Evolutionary conservation across 2,329 filamentous ascomycete species (phyloP).

Genomic region (Fusarium sp.): DNA sequence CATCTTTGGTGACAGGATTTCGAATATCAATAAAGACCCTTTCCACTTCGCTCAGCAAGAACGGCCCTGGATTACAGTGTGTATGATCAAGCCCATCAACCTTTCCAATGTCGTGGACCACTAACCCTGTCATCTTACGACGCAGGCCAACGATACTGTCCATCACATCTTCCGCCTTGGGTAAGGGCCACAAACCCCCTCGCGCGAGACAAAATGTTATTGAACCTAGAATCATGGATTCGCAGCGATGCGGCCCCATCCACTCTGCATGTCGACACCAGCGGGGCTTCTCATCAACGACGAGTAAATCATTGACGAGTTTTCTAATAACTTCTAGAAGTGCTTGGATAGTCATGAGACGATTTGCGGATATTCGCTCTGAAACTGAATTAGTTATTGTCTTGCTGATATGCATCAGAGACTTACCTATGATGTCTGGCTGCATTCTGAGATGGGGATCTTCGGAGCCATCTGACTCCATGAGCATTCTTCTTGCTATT

Average conservation of each 20-base stretch:
- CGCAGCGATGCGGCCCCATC: conserved; percentile 49
- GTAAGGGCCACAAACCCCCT: neutral
- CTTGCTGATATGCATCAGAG: accelerated
- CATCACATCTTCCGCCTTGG: neutral
- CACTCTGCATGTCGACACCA: conserved; percentile 48
- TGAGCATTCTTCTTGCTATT: neutral
- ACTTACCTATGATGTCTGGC: neutral
- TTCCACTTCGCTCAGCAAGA: neutral
- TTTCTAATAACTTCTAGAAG: neutral
- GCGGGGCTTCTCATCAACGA: conserved; percentile 42
- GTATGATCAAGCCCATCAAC: neutral
- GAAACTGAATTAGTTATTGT: neutral
- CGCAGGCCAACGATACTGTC: neutral
- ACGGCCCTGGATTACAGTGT: neutral
- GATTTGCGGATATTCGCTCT: neutral
- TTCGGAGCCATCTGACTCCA: neutral
- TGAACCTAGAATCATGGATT: conserved; percentile 51
- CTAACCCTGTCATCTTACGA: neutral
- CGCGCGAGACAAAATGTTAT: neutral
- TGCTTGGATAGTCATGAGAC: neutral
- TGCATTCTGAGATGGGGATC: neutral
- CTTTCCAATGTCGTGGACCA: neutral
- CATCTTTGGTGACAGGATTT: neutral
- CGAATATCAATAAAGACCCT: neutral
- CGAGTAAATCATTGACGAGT: neutral